Percentiles rank a stretch among this genome's conserved stretches.
These are phyloP conservation scores for Fusarium sp. DNA, from an alignment of 2,329 filamentous ascomycete species.

Conservation along the genomic window DNA sequence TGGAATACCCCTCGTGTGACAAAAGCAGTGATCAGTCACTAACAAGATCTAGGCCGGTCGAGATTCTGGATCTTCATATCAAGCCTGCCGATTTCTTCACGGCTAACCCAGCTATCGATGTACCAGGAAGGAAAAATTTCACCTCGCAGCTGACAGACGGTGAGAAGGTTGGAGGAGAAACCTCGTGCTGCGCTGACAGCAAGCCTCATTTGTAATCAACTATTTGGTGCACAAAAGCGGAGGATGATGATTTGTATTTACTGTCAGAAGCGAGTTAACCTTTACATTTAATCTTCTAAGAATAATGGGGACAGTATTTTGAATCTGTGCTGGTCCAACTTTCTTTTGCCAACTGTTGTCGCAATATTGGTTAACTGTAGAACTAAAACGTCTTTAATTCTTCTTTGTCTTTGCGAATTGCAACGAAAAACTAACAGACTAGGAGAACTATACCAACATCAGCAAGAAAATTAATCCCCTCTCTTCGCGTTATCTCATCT, in stretches of 20 bases:
- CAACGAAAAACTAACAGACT: fast-evolving
- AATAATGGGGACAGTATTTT: too few species aligned
- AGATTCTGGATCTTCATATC: slow-evolving; percentile 18
- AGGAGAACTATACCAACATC: fast-evolving
- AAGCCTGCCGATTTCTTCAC: slow-evolving; percentile 14
- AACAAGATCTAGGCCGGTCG: background rate
- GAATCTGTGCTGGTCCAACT: too few species aligned
- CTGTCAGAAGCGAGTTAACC: background rate
- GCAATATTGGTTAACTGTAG: too few species aligned
- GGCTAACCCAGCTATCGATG: slow-evolving; percentile 10
- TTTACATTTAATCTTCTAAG: background rate
- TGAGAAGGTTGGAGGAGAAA: background rate
- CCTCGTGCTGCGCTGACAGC: background rate
- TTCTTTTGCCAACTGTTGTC: too few species aligned
- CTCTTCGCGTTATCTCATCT: background rate
- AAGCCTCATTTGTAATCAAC: background rate
- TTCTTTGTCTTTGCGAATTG: fast-evolving
- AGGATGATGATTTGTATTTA: fast-evolving
- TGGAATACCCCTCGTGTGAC: background rate
- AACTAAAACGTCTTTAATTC: too few species aligned
- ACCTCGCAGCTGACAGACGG: background rate
- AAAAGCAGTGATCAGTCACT: background rate
- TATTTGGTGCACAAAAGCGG: background rate
- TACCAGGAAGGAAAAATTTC: background rate
- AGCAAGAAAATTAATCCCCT: background rate